Conservation (phyloP, 306 rosid species). For the Albizia julibrissin region DNA sequence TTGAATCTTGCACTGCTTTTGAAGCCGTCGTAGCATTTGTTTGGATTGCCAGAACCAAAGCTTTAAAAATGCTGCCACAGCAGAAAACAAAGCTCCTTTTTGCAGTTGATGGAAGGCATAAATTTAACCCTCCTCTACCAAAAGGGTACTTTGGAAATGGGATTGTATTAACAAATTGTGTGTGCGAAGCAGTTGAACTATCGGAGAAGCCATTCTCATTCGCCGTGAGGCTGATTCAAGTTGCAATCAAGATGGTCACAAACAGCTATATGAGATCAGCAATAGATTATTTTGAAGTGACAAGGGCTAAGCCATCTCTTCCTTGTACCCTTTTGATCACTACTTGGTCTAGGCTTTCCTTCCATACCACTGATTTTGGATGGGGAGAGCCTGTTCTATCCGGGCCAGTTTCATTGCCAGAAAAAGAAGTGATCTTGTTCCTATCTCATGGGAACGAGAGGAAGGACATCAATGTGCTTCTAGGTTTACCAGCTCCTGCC, state of each 20-base stretch:
- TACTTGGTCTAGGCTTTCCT: constrained; percentile 81
- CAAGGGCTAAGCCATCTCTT: constrained; percentile 84
- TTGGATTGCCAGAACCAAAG: neutral
- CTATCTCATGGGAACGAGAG: constrained; percentile 73
- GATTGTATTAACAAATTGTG: neutral
- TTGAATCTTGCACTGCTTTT: neutral
- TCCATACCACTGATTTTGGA: constrained; percentile 80
- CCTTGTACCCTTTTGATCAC: constrained; percentile 83
- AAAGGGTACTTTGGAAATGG: neutral
- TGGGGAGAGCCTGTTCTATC: constrained; percentile 88
- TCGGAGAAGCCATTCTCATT: neutral
- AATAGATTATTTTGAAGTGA: constrained; percentile 78
- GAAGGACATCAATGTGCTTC: constrained; percentile 74
- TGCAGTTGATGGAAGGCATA: neutral
- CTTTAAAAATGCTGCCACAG: neutral
- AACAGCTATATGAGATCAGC: constrained; percentile 82
- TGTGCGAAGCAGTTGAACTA: neutral
- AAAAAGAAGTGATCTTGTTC: constrained; percentile 83
- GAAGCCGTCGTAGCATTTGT: neutral
- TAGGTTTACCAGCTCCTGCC: constrained; percentile 86
- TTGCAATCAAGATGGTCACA: neutral
- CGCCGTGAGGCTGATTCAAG: neutral
- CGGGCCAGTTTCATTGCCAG: constrained; percentile 89
- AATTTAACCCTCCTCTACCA: neutral
- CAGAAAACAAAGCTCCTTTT: neutral